Evolutionary conservation across 495 filamentous ascomycete species (phyloP).

Genomic region (Corynascus novoguineensis): DNA sequence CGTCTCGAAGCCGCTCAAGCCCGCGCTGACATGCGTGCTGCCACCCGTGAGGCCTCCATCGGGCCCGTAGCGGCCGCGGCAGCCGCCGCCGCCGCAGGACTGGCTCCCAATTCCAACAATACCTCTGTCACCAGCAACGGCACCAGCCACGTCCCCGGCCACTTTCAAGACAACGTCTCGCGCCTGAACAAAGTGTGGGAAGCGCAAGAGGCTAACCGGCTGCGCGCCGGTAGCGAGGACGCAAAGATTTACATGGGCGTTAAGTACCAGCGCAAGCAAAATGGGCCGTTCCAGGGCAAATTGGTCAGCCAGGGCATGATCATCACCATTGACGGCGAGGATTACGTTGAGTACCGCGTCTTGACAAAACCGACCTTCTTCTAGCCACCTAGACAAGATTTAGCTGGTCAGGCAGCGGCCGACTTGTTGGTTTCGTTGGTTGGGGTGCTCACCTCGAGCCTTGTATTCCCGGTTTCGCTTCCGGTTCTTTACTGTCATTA

Average conservation of each 20-base stretch:
- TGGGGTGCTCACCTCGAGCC: neutral
- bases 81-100: neutral
- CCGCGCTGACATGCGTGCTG: conserved; percentile 35
- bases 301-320: conserved; percentile 48
- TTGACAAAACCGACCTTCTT: conserved; percentile 52
- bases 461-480: neutral
- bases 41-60: conserved; percentile 24
- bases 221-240: conserved; percentile 37
- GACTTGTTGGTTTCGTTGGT: neutral
- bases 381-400: conserved; percentile 3
- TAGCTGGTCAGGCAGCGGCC: neutral
- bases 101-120: neutral
- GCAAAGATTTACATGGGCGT: conserved; percentile 48
- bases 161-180: conserved; percentile 40
- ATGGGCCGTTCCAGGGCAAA: conserved; percentile 47
- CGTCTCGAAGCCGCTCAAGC: conserved; percentile 38
- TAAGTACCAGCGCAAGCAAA: conserved; percentile 50
- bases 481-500: neutral
- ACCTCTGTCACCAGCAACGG: neutral
- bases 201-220: conserved; percentile 40
- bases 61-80: neutral
- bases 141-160: neutral
- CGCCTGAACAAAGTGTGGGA: conserved; percentile 45
- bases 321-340: conserved; percentile 52
- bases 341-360: conserved; percentile 54